phyloP scores from a whole-genome alignment of 2,329 filamentous ascomycete species.

The Aaosphaeria pasadenensis region DNA sequence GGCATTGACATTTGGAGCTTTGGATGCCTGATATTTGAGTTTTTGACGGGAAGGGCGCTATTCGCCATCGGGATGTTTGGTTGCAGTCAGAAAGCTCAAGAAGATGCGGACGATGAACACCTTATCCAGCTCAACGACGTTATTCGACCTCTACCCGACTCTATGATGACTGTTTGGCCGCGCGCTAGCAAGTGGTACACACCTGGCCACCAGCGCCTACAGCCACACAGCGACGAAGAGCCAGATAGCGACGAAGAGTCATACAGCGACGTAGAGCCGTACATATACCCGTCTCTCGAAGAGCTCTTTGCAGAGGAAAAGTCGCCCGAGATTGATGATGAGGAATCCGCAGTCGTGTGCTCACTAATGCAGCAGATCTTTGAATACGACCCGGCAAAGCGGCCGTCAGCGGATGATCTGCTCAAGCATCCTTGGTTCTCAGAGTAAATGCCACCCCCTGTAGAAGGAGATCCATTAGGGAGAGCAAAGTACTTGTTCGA shows the following conservation, averaged over 20 bases:
- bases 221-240: constrained; percentile 3
- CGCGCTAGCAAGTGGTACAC: constrained; percentile 22
- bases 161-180: constrained; percentile 20
- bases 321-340: constrained; percentile 18
- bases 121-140: constrained; percentile 20
- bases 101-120: constrained; percentile 25
- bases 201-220: constrained; percentile 16
- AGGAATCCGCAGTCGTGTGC: constrained; percentile 21
- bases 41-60: constrained; percentile 20
- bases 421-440: constrained; percentile 29
- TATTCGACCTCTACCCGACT: constrained; percentile 22
- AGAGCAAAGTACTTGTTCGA: too few species aligned
- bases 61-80: constrained; percentile 18
- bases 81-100: constrained; percentile 12
- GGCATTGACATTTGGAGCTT: constrained; percentile 36
- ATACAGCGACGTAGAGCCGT: constrained; percentile 2
- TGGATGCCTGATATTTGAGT: constrained; percentile 29
- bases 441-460: neutral
- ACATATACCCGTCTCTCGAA: constrained; percentile 15
- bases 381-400: constrained; percentile 23
- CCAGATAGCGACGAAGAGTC: constrained; percentile 8
- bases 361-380: constrained; percentile 25
- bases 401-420: constrained; percentile 24
- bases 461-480: too few species aligned
- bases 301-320: constrained; percentile 16